phyloP scores from a whole-genome alignment of 345 rosid genomes.

The Salix dunnii region DNA sequence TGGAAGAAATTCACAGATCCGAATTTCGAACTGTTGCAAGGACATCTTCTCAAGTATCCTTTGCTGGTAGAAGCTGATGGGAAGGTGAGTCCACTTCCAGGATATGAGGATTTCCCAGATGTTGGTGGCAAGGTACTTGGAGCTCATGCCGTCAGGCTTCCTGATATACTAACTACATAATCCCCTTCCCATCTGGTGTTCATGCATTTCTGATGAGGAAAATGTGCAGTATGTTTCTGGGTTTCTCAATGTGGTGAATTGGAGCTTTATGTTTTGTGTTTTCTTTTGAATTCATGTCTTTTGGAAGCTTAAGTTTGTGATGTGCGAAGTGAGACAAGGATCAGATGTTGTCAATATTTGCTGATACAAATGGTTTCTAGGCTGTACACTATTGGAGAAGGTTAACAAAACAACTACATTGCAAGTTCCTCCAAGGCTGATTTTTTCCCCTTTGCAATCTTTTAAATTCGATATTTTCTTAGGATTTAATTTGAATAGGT shows the following conservation, averaged over 20 bases:
- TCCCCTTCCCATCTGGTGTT: background rate
- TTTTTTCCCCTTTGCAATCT: too few relatives aligned
- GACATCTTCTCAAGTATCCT: conserved; percentile 90
- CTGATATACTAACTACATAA: conserved; percentile 74
- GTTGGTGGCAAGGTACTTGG: conserved; percentile 83
- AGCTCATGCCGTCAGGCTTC: conserved; percentile 44
- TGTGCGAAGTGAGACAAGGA: background rate
- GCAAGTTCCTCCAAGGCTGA: background rate
- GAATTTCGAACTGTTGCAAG: conserved; percentile 40
- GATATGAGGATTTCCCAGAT: conserved; percentile 71
- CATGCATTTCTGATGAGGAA: background rate
- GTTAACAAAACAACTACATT: background rate
- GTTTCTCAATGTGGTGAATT: background rate
- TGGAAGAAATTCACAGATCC: conserved; percentile 52
- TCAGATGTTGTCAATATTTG: background rate
- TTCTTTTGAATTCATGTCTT: background rate
- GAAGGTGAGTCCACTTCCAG: conserved; percentile 52
- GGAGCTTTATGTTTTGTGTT: background rate
- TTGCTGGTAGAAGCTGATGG: conserved; percentile 54
- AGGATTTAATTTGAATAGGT: too few relatives aligned
- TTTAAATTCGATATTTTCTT: too few relatives aligned
- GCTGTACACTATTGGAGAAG: background rate
- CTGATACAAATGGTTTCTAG: background rate
- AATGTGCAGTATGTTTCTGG: background rate
- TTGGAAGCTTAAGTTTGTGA: background rate